Evolutionary conservation across 2,329 filamentous ascomycete species (phyloP).

Genomic region (Sphaerulina musiva): DNA sequence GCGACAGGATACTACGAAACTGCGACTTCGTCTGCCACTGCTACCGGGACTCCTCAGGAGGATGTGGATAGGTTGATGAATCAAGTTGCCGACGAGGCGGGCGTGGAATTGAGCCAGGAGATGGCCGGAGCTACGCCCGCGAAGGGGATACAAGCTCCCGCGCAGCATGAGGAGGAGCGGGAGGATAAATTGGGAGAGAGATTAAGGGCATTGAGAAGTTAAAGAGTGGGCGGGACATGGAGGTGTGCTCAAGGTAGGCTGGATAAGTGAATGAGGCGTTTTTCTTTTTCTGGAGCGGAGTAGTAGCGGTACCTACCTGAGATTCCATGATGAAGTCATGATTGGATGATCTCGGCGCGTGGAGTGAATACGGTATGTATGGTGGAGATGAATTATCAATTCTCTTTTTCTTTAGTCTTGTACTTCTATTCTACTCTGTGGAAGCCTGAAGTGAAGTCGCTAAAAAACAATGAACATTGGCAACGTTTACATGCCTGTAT

Average conservation of each 20-base stretch:
- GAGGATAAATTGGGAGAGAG: slow-evolving; percentile 65
- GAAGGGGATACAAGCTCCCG: slow-evolving; percentile 50
- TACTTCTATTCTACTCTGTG: too few species aligned
- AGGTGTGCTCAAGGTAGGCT: neutral
- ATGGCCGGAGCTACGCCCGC: slow-evolving; percentile 55
- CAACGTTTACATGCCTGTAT: too few species aligned
- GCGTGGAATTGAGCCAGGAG: slow-evolving; percentile 72
- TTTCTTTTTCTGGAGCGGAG: neutral
- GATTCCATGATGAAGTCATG: slow-evolving; percentile 3
- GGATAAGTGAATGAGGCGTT: neutral
- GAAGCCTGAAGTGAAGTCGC: too few species aligned
- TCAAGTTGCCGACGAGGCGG: slow-evolving; percentile 81
- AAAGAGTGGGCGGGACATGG: slow-evolving; percentile 1
- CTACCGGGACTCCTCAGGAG: slow-evolving; percentile 66
- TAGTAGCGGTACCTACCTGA: neutral
- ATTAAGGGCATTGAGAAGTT: slow-evolving; percentile 49
- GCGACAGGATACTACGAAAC: slow-evolving; percentile 71
- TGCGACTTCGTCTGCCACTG: slow-evolving; percentile 73
- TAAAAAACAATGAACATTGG: too few species aligned
- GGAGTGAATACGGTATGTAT: neutral
- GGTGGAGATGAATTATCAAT: neutral
- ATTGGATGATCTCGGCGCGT: neutral
- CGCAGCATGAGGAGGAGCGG: slow-evolving; percentile 59
- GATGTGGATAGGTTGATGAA: slow-evolving; percentile 80
- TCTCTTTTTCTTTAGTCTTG: neutral